A percentile compares a stretch with the other conserved stretches of the same genome.
Evolutionary conservation across 441 rosid genomes (phyloP).

Genomic region (Sinapis alba): DNA sequence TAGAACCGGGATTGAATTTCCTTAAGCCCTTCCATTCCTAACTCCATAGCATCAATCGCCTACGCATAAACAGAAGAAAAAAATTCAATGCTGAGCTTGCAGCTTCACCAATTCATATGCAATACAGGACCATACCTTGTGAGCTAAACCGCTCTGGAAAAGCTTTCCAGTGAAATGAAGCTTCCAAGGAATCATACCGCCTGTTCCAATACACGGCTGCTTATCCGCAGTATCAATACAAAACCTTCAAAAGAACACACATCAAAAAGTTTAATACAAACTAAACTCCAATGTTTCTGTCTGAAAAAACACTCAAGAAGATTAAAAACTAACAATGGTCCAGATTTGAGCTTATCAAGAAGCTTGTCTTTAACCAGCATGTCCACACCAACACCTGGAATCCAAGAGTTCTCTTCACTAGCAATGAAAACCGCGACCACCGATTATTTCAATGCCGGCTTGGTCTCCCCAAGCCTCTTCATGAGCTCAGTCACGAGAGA

Average conservation of each 20-base stretch:
- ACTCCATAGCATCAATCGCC: conserved; percentile 91
- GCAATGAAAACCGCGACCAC: conserved; percentile 94
- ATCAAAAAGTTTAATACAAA: not conserved
- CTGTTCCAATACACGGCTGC: conserved; percentile 98
- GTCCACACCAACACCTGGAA: conserved; percentile 88
- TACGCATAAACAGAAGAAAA: conserved; percentile 30
- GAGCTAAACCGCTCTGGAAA: conserved; percentile 93
- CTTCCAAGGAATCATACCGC: conserved; percentile 97
- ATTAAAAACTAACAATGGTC: conserved; percentile 70
- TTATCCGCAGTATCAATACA: conserved; percentile 99
- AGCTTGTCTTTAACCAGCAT: conserved; percentile 75
- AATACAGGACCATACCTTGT: conserved; percentile 56
- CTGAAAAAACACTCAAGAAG: not conserved
- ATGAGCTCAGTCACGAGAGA: conserved; percentile 84
- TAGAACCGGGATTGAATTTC: conserved; percentile 81
- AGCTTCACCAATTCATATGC: conserved; percentile 18
- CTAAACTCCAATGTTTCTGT: not conserved
- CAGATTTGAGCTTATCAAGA: conserved; percentile 84
- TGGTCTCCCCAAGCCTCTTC: conserved; percentile 81
- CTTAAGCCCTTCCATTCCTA: conserved; percentile 85
- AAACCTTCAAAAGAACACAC: conserved; percentile 48
- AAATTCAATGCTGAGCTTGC: not conserved
- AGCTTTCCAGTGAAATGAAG: conserved; percentile 87
- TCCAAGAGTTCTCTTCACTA: conserved; percentile 82
- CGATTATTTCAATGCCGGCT: conserved; percentile 67